Evolutionary conservation across 1,139 yeast genomes (phyloP), one percentile per base, ranked within the genome.

Genomic region (Wickerhamomyces sp.): DNA sequence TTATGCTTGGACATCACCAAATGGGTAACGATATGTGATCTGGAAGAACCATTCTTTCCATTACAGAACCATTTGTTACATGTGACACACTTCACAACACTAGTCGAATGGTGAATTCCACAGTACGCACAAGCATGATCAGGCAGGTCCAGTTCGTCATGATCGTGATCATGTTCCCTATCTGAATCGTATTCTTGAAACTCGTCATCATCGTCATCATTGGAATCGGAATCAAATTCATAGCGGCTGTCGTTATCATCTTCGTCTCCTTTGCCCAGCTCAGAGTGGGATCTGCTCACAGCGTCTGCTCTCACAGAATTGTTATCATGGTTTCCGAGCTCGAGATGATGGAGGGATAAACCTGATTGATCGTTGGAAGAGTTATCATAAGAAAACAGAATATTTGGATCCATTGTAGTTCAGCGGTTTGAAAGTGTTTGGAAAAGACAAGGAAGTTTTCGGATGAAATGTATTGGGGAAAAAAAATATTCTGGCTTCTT

Each of bases 51-150:
- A 20, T 75, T 68, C 39, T 77, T 75, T n/a, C 85, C 72, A 55
- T 89, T 89, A 62, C 97, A 89, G 57, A 89, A 89, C 96, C 96
- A 89, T 55, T 78, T 81, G 51, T 75, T 61, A 59, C 96, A 88
- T 5, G 73, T 68, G 39, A 75, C 74, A 62, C 97, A 89, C 49
- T 81, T 78, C 28, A 84, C 83, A 16, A 88, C 83, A 32, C 82
- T 69, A 9, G 75, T 60, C 0, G 87, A 72, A 6, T 75, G 62
- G 44, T 78, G 78, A 23, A 86, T 69, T 1, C 89, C 93, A 62
- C 96, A 89, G 56, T 88, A 88, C 2, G 81, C 65, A 51, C 89
- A 81, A 0, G 82, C 75, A 49, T 61, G 59, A 17, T 59, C 63
- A 3, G 64, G 51, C 5, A 51, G 40, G 1, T 40, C 34, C 16